phyloP scores from a whole-genome alignment of 805 yeast species.

The Jamesozyma lodderae region DNA sequence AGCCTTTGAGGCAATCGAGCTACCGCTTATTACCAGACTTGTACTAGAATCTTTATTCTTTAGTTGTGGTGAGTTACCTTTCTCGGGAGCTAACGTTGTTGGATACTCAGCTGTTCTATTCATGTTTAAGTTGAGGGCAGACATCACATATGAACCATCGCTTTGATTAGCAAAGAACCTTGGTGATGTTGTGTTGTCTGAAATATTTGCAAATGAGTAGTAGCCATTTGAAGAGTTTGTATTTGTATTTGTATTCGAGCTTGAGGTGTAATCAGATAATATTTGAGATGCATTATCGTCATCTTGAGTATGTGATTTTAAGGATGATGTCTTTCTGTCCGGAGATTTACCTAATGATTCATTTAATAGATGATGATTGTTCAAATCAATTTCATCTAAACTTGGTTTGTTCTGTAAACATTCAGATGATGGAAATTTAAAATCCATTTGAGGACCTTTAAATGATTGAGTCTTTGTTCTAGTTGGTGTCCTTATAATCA shows the following conservation, averaged over 20 bases:
- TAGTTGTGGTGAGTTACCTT: constrained; percentile 1
- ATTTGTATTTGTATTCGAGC: constrained; percentile 14
- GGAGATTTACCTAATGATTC: constrained; percentile 8
- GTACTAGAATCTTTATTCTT: background rate
- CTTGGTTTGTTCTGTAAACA: constrained; percentile 7
- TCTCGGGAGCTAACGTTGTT: constrained; percentile 15
- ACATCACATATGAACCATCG: background rate
- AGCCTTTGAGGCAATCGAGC: constrained; percentile 2
- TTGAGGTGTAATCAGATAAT: constrained; percentile 22
- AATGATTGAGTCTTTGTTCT: constrained; percentile 33
- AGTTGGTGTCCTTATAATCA: constrained; percentile 26
- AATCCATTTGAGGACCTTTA: constrained; percentile 33
- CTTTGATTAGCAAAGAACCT: constrained; percentile 5
- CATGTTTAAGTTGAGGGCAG: background rate
- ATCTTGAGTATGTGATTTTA: background rate
- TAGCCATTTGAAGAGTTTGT: constrained; percentile 26
- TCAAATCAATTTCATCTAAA: constrained; percentile 17
- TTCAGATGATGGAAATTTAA: constrained; percentile 32
- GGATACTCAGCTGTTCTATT: constrained; percentile 8
- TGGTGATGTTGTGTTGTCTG: constrained; percentile 30
- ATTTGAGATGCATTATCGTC: constrained; percentile 26
- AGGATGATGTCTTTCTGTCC: background rate
- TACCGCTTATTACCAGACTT: background rate
- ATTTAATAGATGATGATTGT: constrained; percentile 25
- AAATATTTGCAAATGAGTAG: constrained; percentile 32